phyloP scores from a whole-genome alignment of 345 rosid genomes.

The Citrus mangshanensis region DNA sequence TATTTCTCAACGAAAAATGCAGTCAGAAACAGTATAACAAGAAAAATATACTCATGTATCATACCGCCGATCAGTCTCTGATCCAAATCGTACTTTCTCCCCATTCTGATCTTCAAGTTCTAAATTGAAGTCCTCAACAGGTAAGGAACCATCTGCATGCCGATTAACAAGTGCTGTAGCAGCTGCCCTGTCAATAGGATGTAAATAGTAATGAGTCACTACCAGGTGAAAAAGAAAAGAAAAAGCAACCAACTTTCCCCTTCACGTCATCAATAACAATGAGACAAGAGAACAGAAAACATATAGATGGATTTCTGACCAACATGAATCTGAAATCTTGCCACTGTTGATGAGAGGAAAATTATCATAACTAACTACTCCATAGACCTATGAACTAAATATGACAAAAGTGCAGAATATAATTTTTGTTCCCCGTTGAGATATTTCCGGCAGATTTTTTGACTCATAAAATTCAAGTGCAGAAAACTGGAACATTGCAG shows the following conservation, averaged over 20 bases:
- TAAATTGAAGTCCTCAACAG: conserved; percentile 62
- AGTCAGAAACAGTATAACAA: background rate
- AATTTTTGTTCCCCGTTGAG: background rate
- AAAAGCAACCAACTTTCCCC: background rate
- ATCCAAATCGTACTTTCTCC: conserved; percentile 56
- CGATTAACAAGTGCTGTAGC: conserved; percentile 72
- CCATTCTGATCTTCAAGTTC: conserved; percentile 92
- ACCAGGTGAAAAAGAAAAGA: background rate
- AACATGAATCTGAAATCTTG: background rate
- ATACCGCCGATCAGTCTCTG: conserved; percentile 84
- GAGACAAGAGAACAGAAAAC: background rate
- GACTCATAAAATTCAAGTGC: no score
- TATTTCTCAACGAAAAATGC: background rate
- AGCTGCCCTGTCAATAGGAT: conserved; percentile 59
- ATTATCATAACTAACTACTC: background rate
- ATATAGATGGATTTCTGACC: background rate
- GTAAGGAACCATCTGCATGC: conserved; percentile 76
- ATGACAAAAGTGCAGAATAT: background rate
- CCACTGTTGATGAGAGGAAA: background rate
- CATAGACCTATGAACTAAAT: background rate
- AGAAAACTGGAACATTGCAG: no score
- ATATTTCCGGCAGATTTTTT: background rate
- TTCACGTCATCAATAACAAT: background rate
- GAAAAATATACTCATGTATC: conserved; percentile 3
- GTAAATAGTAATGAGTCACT: background rate